Conservation (phyloP, 148 eudicot genomes). For the Tetragonia tetragonoides region DNA sequence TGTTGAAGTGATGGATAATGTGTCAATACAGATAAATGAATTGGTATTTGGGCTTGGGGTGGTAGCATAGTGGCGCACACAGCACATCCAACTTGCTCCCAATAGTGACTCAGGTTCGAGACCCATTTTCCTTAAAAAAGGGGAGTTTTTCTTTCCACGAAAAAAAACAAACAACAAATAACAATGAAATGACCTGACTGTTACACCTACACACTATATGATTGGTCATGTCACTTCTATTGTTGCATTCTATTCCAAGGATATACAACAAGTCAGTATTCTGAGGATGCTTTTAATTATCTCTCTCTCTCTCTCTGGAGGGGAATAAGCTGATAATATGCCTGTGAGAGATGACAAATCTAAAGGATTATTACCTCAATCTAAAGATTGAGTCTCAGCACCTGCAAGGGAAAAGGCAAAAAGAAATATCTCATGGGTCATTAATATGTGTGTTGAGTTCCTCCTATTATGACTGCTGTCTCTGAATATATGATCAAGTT, state of each 20-base stretch:
- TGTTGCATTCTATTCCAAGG: neutral
- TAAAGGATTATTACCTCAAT: neutral
- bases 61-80: too few relatives aligned
- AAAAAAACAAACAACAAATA: too few relatives aligned
- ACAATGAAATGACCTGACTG: neutral
- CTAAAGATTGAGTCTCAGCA: neutral
- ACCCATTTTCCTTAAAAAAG: too few relatives aligned
- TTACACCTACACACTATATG: neutral
- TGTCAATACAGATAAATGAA: neutral
- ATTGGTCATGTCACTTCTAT: slow-evolving; percentile 1
- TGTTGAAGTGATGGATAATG: neutral
- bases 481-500: slow-evolving; percentile 1
- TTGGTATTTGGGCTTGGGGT: neutral
- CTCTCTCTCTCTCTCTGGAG: too few relatives aligned
- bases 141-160: too few relatives aligned
- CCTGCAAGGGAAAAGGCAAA: neutral
- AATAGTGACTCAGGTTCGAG: too few relatives aligned
- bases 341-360: neutral
- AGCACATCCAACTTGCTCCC: too few relatives aligned
- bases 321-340: neutral
- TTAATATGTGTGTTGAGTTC: too few relatives aligned
- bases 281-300: too few relatives aligned
- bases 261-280: neutral
- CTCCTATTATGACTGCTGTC: neutral
- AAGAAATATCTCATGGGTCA: neutral